Evolutionary conservation across 495 filamentous ascomycete genomes (phyloP).

Genomic region (Immersiella caudata): DNA sequence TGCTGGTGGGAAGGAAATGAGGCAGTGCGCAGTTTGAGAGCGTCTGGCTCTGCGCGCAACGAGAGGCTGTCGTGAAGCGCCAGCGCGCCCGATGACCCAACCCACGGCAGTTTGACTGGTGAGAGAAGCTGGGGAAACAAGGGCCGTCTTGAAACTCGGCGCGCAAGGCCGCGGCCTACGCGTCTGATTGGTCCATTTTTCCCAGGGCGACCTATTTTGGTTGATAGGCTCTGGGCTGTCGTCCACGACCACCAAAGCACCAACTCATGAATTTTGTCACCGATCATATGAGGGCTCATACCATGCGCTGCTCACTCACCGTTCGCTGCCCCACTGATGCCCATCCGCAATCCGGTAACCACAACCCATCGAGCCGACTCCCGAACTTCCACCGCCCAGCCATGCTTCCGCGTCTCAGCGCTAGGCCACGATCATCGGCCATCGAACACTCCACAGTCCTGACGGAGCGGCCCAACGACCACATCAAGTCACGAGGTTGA

Average conservation of each 20-base stretch:
- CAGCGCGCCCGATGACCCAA: constrained; percentile 9
- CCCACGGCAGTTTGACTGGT: constrained; percentile 20
- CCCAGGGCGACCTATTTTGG: constrained; percentile 29
- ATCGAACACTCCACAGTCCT: not conserved
- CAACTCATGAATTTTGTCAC: not conserved
- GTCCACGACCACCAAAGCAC: constrained; percentile 7
- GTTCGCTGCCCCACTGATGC: not conserved
- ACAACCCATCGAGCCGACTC: constrained; percentile 3
- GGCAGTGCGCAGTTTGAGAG: constrained; percentile 35
- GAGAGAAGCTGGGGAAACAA: constrained; percentile 18
- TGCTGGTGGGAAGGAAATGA: constrained; percentile 21
- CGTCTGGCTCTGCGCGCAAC: constrained; percentile 23
- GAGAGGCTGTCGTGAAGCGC: constrained; percentile 34
- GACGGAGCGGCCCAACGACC: not conserved
- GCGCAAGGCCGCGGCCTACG: constrained; percentile 7
- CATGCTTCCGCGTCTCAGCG: not conserved
- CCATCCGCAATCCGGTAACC: not conserved
- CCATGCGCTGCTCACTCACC: not conserved
- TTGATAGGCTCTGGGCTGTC: not conserved
- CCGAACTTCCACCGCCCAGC: not conserved
- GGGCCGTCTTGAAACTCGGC: constrained; percentile 25
- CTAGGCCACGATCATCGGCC: not conserved
- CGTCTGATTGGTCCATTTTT: constrained; percentile 30
- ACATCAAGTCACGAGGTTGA: not conserved
- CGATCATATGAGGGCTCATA: not conserved